phyloP scores from a whole-genome alignment of 2,329 filamentous ascomycete genomes.

The Ceratocystis colombiana region DNA sequence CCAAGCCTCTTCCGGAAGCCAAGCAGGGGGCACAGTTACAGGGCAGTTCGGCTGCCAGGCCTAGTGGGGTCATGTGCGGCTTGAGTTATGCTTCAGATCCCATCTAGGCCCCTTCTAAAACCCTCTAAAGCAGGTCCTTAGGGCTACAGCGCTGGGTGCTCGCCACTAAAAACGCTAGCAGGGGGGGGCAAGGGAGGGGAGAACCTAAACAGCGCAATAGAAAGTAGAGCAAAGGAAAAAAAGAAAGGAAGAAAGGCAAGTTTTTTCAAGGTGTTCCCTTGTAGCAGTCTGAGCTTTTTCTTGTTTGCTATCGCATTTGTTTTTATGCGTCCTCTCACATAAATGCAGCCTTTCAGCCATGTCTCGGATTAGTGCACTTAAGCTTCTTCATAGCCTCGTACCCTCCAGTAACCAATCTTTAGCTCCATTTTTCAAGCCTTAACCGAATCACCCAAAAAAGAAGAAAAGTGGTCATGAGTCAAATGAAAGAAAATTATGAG shows the following conservation, averaged over 20 bases:
- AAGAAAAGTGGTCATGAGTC: not conserved
- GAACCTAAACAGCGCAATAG: not conserved
- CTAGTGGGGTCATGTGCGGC: not conserved
- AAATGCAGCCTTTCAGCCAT: too few species aligned
- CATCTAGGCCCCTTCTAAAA: not conserved
- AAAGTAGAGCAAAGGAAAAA: not conserved
- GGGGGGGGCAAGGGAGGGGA: not conserved
- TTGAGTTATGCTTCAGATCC: not conserved
- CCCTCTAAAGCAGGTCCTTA: not conserved
- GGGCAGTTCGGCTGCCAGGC: not conserved
- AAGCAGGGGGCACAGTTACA: not conserved
- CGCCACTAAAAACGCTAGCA: not conserved
- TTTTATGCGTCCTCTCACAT: too few species aligned
- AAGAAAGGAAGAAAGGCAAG: not conserved
- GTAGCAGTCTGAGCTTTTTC: too few species aligned
- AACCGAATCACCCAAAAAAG: not conserved
- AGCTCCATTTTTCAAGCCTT: not conserved
- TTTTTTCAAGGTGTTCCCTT: not conserved
- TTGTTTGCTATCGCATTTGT: too few species aligned
- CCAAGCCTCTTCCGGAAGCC: constrained; percentile 15
- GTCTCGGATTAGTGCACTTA: too few species aligned
- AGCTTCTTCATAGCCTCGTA: not conserved
- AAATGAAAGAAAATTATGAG: not conserved
- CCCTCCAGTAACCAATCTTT: not conserved
- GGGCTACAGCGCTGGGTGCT: not conserved